Evolutionary conservation across 305 asterid species (phyloP).

Genomic region (Petunia hybrid): DNA sequence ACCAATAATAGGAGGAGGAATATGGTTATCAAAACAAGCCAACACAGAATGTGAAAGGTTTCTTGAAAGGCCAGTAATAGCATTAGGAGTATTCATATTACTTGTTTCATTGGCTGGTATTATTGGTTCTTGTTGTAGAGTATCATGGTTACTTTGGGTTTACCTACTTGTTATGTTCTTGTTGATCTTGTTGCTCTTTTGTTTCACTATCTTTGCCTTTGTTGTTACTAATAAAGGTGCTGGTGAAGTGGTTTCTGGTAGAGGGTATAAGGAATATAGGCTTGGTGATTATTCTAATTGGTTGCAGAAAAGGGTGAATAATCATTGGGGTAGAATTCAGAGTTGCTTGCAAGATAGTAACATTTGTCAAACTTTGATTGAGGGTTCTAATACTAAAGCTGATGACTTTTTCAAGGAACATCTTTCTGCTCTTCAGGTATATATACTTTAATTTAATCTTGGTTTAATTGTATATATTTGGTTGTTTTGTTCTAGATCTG

Average conservation of each 20-base stretch:
- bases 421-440: slow-evolving; percentile 87
- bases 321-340: slow-evolving; percentile 64
- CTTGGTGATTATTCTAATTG: slow-evolving; percentile 87
- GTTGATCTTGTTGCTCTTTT: slow-evolving; percentile 64
- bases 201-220: slow-evolving; percentile 90
- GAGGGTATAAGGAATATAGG: slow-evolving; percentile 83
- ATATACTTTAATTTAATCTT: background rate
- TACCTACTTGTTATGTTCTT: slow-evolving; percentile 85
- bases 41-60: slow-evolving; percentile 79
- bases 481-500: slow-evolving; percentile 26
- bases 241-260: slow-evolving; percentile 60
- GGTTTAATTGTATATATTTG: background rate
- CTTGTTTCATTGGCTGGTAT: slow-evolving; percentile 84
- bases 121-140: slow-evolving; percentile 83
- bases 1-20: slow-evolving; percentile 74
- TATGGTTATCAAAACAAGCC: slow-evolving; percentile 77
- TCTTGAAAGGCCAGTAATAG: slow-evolving; percentile 75
- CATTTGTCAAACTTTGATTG: slow-evolving; percentile 63
- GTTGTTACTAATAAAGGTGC: slow-evolving; percentile 95
- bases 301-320: slow-evolving; percentile 84
- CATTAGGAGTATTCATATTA: slow-evolving; percentile 73
- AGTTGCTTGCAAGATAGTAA: slow-evolving; percentile 80
- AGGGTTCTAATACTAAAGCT: slow-evolving; percentile 49
- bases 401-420: slow-evolving; percentile 50
- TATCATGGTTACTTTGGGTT: slow-evolving; percentile 86